Conservation (phyloP, 108 stramenopile genomes). For the Cyclotella choctawhatcheeana region DNA sequence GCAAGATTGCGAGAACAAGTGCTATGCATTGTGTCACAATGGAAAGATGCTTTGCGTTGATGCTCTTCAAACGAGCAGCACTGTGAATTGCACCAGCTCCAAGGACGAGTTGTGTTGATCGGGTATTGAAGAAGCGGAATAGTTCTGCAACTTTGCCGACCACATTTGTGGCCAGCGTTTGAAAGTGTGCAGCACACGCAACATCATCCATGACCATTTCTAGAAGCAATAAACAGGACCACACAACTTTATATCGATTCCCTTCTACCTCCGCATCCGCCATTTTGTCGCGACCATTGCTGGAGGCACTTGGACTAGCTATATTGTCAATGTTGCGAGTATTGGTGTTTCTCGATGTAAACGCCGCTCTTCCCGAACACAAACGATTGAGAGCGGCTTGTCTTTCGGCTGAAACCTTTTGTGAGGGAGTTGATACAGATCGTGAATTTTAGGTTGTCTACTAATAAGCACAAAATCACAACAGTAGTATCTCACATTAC, state of each 20-base stretch:
- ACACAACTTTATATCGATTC: slow-evolving; percentile 86
- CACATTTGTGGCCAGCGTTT: slow-evolving; percentile 83
- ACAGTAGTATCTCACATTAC: slow-evolving; percentile 82
- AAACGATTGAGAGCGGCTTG: slow-evolving; percentile 79
- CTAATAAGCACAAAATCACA: background rate
- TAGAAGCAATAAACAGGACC: slow-evolving; percentile 93
- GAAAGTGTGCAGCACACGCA: slow-evolving; percentile 85
- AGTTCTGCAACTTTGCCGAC: slow-evolving; percentile 88
- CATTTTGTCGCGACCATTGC: slow-evolving; percentile 53
- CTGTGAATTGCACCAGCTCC: slow-evolving; percentile 94
- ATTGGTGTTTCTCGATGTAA: slow-evolving; percentile 49
- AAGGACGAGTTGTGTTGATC: slow-evolving; percentile 91
- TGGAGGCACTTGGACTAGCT: slow-evolving; percentile 20
- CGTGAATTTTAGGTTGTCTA: background rate
- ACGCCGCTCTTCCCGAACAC: slow-evolving; percentile 77
- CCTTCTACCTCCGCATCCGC: slow-evolving; percentile 87
- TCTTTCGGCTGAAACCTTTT: slow-evolving; percentile 71
- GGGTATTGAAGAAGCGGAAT: slow-evolving; percentile 90
- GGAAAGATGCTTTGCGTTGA: slow-evolving; percentile 95
- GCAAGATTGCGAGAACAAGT: slow-evolving; percentile 84
- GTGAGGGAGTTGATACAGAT: background rate
- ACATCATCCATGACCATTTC: slow-evolving; percentile 90
- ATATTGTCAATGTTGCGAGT: slow-evolving; percentile 14
- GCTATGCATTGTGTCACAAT: slow-evolving; percentile 92
- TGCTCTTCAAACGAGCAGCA: slow-evolving; percentile 87